Evolutionary conservation across 179 eudicot genomes (phyloP).

Genomic region (Beta corolliflora): DNA sequence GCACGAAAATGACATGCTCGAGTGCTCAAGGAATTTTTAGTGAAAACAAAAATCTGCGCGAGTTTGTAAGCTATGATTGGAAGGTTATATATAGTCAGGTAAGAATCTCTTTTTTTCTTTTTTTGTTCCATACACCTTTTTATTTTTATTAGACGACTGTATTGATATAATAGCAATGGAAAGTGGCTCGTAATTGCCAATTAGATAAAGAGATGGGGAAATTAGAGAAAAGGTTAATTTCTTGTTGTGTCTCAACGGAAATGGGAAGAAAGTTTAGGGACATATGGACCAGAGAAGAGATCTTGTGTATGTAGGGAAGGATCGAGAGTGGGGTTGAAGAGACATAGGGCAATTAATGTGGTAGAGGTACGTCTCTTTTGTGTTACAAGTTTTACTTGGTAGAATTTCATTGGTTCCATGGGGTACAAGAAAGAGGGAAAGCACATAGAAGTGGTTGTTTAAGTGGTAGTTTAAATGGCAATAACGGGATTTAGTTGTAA

Average conservation of each 20-base stretch:
- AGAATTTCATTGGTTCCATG: conserved; percentile 7
- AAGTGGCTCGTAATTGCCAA: conserved; percentile 17
- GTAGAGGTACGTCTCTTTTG: conserved; percentile 21
- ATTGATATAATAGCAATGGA: not conserved
- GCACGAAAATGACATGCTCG: conserved; percentile 41
- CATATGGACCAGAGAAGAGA: conserved; percentile 26
- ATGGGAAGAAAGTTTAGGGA: conserved; percentile 18
- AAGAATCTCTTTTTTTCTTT: conserved; percentile 20
- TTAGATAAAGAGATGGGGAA: conserved; percentile 3
- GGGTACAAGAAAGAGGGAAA: not conserved
- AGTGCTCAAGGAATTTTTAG: not conserved
- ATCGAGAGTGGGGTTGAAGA: not conserved
- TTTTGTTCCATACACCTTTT: not conserved
- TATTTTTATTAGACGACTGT: not conserved
- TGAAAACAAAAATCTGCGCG: not conserved
- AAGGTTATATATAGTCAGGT: conserved; percentile 24
- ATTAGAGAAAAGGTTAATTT: conserved; percentile 25
- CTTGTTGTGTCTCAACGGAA: conserved; percentile 22
- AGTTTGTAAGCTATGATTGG: conserved; percentile 13
- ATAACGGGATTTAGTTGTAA: not conserved
- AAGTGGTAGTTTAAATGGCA: not conserved
- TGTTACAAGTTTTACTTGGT: conserved; percentile 4
- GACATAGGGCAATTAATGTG: conserved; percentile 11
- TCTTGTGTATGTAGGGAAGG: conserved; percentile 2
- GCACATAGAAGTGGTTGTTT: not conserved